Conservation (phyloP, 805 yeast species). For the Zygosaccharomyces siamensis region DNA sequence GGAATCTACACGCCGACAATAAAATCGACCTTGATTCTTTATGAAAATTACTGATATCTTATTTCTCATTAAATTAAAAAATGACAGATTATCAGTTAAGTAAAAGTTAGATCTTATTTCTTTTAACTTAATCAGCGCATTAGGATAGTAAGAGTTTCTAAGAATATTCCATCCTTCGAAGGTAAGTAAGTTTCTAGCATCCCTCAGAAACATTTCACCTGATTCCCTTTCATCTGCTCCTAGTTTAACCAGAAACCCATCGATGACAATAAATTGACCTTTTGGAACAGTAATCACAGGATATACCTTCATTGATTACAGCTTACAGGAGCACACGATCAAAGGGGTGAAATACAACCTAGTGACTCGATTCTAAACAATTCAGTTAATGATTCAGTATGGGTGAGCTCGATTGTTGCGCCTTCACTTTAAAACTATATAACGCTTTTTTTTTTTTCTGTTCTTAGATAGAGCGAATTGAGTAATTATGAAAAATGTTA, state of each 20-base stretch:
- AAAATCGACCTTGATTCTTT: slow-evolving; percentile 9
- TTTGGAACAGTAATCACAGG: slow-evolving; percentile 9
- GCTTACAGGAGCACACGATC: background rate
- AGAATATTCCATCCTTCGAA: slow-evolving; percentile 3
- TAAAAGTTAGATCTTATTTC: slow-evolving; percentile 9
- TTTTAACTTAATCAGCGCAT: slow-evolving; percentile 5
- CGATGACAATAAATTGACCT: slow-evolving; percentile 10
- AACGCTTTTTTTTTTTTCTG: background rate
- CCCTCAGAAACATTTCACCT: background rate
- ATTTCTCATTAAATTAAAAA: slow-evolving; percentile 6
- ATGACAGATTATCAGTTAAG: slow-evolving; percentile 4
- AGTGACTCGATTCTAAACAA: too few relatives aligned
- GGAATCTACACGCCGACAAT: slow-evolving; percentile 8
- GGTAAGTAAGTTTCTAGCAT: background rate
- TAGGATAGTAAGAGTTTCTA: slow-evolving; percentile 2
- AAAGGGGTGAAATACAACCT: background rate
- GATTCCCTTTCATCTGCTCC: slow-evolving; percentile 3
- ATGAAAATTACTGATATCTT: slow-evolving; percentile 9
- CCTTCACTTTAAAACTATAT: background rate
- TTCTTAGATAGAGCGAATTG: background rate
- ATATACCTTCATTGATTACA: slow-evolving; percentile 5
- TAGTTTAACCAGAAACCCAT: slow-evolving; percentile 10
- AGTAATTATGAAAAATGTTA: background rate
- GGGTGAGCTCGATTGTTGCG: too few relatives aligned
- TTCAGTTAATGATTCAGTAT: too few relatives aligned